Conservation (phyloP, 2,329 filamentous ascomycete genomes). For the Emergomyces pasteurianus region DNA sequence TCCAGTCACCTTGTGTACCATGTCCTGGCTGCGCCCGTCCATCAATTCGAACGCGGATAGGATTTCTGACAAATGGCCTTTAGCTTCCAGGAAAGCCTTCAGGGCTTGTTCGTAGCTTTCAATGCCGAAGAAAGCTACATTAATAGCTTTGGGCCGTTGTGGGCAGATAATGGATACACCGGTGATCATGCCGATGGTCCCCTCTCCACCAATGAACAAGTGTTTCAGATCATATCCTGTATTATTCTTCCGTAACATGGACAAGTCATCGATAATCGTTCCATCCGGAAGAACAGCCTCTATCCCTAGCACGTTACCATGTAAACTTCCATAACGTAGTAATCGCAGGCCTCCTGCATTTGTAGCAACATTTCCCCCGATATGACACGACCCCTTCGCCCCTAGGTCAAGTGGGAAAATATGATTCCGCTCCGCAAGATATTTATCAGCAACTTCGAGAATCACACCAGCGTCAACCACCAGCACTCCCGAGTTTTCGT, state of each 20-base stretch:
- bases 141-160: conserved; percentile 73
- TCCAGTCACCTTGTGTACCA: conserved; percentile 62
- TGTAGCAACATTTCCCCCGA: conserved; percentile 90
- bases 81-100: conserved; percentile 75
- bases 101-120: conserved; percentile 85
- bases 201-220: conserved; percentile 89
- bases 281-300: conserved; percentile 92
- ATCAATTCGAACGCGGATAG: conserved; percentile 96
- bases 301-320: conserved; percentile 82
- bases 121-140: conserved; percentile 88
- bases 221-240: conserved; percentile 97
- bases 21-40: conserved; percentile 70
- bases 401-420: conserved; percentile 96
- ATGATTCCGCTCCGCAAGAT: conserved; percentile 68
- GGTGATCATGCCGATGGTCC: conserved; percentile 89
- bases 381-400: conserved; percentile 91
- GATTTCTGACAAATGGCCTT: conserved; percentile 83
- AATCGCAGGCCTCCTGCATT: conserved; percentile 88
- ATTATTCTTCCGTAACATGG: conserved; percentile 90
- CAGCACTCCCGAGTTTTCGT: conserved; percentile 80
- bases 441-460: conserved; percentile 77
- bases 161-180: conserved; percentile 82
- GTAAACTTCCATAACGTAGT: conserved; percentile 83
- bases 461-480: conserved; percentile 87
- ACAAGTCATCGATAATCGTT: conserved; percentile 80